Evolutionary conservation across 2,329 filamentous ascomycete species (phyloP), one percentile per base, ranked within the genome.

Genomic region (Xylaria sp.): DNA sequence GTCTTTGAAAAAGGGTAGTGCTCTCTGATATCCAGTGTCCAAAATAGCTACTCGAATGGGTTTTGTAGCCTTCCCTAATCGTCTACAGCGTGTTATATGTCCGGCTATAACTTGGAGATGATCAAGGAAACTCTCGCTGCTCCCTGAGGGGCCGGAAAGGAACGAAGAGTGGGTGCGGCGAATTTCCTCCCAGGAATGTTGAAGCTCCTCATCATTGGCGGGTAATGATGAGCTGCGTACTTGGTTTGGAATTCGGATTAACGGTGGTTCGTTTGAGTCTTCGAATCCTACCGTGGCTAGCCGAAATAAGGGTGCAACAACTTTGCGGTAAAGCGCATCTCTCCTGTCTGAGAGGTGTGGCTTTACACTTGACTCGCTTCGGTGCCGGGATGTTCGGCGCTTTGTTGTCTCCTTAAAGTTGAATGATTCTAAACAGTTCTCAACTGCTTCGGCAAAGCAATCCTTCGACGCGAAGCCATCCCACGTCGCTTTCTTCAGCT

Each of bases 1-100:
- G 49, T 53, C 49, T 53, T 53, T 43, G 37, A 53, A 53, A 33
- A 44, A 54, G 4, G 2, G n/a, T 11, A 54, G 40, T 2, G 43
- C 51, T 35, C 44, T 25, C n/a, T 35, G 17, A 25, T 11, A 54
- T 44, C 51, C 51, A 1, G 51, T 54, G 38, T 54, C 51, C n/a
- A 54, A 35, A 9, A 54, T 44, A 10, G 51, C 51, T 17, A 54
- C 51, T 44, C 51, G 51, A 10, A 54, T 44, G n/a, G 51, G 17
- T 25, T 35, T 44, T 44, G 38, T 44, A 38, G 38, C 25, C 17
- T 35, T 33, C 17, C 25, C 8, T 17, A 29, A 10, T 25, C 27
- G 9, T 44, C 51, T 38, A n/a, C 38, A 35, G 51, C 38, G 17
- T 10, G 1, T 23, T 44, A 54, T 44, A 27, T 44, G 51, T 33